Evolutionary conservation across 257 asterid genomes (phyloP).

Genomic region (Solanum ahanhuiri): DNA sequence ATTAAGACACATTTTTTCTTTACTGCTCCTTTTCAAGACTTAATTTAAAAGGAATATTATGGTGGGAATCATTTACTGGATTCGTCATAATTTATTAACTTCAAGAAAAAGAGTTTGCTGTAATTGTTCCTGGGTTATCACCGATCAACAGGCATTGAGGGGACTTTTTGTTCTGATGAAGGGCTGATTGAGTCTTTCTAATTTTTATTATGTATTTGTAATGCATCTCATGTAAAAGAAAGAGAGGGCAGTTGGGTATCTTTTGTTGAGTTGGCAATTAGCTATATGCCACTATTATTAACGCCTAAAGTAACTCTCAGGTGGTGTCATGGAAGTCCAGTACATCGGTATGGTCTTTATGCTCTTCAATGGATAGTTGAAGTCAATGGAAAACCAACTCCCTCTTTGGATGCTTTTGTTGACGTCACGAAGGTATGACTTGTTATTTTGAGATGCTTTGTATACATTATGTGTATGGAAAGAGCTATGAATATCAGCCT

Average conservation of each 20-base stretch:
- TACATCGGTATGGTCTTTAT: conserved; percentile 77
- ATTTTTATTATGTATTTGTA: not conserved
- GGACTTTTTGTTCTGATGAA: not conserved
- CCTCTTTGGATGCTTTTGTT: conserved; percentile 80
- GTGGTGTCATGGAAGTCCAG: conserved; percentile 99
- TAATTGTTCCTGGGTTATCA: not conserved
- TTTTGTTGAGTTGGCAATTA: not conserved
- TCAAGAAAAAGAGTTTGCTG: not conserved
- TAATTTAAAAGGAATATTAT: not conserved
- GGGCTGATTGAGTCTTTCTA: not conserved
- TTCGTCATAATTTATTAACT: not conserved
- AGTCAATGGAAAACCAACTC: conserved; percentile 87
- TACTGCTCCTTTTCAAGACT: not conserved
- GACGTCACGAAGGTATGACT: conserved; percentile 68
- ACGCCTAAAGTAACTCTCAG: conserved; percentile 24
- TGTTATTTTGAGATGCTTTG: not conserved
- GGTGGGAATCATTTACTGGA: not conserved
- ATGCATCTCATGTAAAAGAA: not conserved
- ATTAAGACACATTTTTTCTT: not conserved
- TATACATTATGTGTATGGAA: not conserved
- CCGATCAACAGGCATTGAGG: not conserved
- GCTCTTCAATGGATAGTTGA: conserved; percentile 98
- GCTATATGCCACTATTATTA: not conserved
- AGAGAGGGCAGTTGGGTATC: not conserved
- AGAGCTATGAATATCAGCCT: not conserved